Conservation (phyloP, 805 yeast genomes). For the Candida xyloterini region DNA sequence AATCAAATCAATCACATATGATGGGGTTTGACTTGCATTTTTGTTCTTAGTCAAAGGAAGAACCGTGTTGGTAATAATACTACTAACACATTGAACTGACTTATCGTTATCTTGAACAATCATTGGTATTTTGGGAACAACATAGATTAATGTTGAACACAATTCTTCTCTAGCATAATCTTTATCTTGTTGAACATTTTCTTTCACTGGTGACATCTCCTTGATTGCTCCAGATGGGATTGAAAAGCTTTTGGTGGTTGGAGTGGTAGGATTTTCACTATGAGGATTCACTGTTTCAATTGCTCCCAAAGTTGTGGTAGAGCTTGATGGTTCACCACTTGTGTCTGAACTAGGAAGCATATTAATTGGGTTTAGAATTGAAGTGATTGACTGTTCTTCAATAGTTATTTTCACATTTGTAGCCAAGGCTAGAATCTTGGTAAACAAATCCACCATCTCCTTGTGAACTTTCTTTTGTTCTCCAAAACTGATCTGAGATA, state of each 20-base stretch:
- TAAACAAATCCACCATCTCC: conserved; percentile 39
- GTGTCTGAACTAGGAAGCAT: conserved; percentile 20
- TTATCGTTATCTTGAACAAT: conserved; percentile 62
- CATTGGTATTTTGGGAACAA: conserved; percentile 39
- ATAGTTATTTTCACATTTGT: conserved; percentile 22
- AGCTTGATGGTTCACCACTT: neutral
- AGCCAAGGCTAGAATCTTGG: conserved; percentile 24
- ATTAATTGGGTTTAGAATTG: conserved; percentile 24
- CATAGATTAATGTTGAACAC: conserved; percentile 38
- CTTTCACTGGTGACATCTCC: conserved; percentile 15
- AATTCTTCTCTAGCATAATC: conserved; percentile 41
- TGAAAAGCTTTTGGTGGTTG: conserved; percentile 1
- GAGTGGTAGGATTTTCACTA: conserved; percentile 1
- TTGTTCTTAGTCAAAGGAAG: conserved; percentile 51
- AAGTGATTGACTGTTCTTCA: conserved; percentile 20
- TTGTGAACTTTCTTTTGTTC: conserved; percentile 56
- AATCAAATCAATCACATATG: conserved; percentile 45
- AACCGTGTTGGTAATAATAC: conserved; percentile 52
- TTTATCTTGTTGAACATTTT: conserved; percentile 14
- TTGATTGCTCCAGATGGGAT: conserved; percentile 6
- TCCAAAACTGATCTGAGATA: conserved; percentile 58
- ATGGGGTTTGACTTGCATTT: conserved; percentile 36
- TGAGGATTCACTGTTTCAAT: neutral
- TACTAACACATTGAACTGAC: conserved; percentile 44
- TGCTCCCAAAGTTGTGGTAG: conserved; percentile 1